A percentile compares a stretch with the other conserved stretches of the same genome.
phyloP scores from a whole-genome alignment of 352 stramenopile genomes.

The Phytophthora idaei region DNA sequence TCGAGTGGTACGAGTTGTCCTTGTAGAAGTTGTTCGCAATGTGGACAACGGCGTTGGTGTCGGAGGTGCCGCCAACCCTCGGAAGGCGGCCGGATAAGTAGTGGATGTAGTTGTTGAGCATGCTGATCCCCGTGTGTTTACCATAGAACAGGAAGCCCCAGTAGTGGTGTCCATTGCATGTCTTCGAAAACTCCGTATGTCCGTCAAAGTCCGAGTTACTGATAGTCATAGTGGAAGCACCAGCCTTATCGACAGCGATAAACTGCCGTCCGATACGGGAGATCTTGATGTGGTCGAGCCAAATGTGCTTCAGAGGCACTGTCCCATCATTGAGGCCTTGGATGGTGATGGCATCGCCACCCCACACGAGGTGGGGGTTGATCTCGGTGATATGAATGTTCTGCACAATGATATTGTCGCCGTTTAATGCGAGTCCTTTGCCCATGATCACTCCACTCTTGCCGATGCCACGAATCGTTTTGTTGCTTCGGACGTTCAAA shows the following conservation, averaged over 20 bases:
- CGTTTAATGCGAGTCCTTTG: slow-evolving; percentile 35
- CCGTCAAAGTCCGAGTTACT: slow-evolving; percentile 18
- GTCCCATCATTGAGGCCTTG: slow-evolving; percentile 19
- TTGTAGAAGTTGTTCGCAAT: slow-evolving; percentile 12
- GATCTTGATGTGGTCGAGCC: slow-evolving; percentile 16
- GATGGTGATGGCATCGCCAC: slow-evolving; percentile 21
- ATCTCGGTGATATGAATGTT: slow-evolving; percentile 48
- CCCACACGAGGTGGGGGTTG: slow-evolving; percentile 25
- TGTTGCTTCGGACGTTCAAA: slow-evolving; percentile 34
- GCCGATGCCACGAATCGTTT: slow-evolving; percentile 46
- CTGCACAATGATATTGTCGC: slow-evolving; percentile 50
- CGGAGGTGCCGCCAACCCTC: slow-evolving; percentile 4
- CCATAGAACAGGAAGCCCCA: slow-evolving; percentile 29
- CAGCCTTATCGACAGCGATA: slow-evolving; percentile 7
- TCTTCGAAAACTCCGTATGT: slow-evolving; percentile 7
- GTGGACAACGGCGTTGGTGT: slow-evolving; percentile 3
- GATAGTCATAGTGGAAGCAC: slow-evolving; percentile 6
- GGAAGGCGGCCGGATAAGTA: slow-evolving; percentile 7
- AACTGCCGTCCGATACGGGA: slow-evolving; percentile 16
- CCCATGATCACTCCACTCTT: slow-evolving; percentile 44
- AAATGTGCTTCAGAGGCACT: slow-evolving; percentile 32
- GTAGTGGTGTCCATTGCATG: slow-evolving; percentile 38
- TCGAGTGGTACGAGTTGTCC: slow-evolving; percentile 14
- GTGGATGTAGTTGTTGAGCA: slow-evolving; percentile 17
- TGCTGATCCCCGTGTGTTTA: slow-evolving; percentile 8